Conservation (phyloP, 441 rosid genomes). For the Isatis lusitanica region DNA sequence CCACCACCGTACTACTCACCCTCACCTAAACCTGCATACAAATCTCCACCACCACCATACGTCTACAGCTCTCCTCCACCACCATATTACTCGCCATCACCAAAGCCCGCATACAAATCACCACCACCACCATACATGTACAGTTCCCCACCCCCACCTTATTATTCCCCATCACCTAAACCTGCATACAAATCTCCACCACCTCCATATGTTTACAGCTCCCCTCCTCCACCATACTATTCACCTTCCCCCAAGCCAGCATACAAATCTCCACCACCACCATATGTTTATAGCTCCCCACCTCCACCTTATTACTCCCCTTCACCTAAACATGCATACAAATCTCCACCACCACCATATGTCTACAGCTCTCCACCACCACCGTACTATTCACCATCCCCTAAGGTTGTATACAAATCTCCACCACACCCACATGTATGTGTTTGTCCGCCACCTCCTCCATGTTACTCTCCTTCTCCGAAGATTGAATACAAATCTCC, state of each 20-base stretch:
- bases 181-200: constrained; percentile 11
- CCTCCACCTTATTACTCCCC: neutral
- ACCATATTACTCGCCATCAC: constrained; percentile 7
- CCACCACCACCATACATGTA: constrained; percentile 17
- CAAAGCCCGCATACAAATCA: constrained; percentile 8
- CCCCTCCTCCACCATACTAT: constrained; percentile 24
- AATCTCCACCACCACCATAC: constrained; percentile 19
- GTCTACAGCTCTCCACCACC: constrained; percentile 23
- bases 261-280: neutral
- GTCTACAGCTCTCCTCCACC: constrained; percentile 14
- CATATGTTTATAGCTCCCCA: neutral
- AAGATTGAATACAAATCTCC: constrained; percentile 12
- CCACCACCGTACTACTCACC: constrained; percentile 10
- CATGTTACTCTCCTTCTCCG: constrained; percentile 22
- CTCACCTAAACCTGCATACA: neutral
- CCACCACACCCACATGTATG: constrained; percentile 20
- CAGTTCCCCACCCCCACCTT: constrained; percentile 20
- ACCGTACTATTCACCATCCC: constrained; percentile 4
- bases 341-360: constrained; percentile 12
- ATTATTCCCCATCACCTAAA: constrained; percentile 10
- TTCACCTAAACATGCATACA: neutral
- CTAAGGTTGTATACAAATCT: neutral
- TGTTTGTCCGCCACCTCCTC: constrained; percentile 19
- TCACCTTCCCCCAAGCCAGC: constrained; percentile 2
- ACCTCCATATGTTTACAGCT: neutral